Conservation (phyloP, 2,329 filamentous ascomycete species). For the Coniosporium tulheliwenetii region DNA sequence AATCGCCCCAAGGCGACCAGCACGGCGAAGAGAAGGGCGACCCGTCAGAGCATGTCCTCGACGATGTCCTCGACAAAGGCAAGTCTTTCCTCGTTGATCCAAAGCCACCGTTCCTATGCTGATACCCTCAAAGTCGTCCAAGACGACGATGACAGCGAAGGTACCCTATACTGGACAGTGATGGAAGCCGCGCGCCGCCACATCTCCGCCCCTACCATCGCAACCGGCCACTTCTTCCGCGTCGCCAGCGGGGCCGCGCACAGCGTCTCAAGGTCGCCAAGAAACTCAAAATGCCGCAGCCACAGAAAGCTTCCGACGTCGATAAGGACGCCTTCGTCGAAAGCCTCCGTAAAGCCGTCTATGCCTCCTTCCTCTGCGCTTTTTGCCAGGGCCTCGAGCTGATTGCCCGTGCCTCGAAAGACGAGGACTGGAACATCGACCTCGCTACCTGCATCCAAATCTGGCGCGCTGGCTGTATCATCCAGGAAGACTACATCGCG, state of each 20-base stretch:
- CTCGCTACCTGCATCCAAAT: constrained; percentile 27
- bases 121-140: constrained; percentile 30
- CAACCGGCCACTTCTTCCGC: constrained; percentile 36
- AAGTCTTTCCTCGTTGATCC: too few species aligned
- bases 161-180: constrained; percentile 39
- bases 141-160: constrained; percentile 40
- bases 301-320: constrained; percentile 12
- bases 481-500: constrained; percentile 38
- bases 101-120: too few species aligned
- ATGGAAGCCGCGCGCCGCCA: constrained; percentile 37
- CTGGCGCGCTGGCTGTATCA: constrained; percentile 46
- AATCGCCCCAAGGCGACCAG: constrained; percentile 17
- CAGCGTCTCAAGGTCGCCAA: constrained; percentile 29
- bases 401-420: constrained; percentile 32
- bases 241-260: constrained; percentile 36
- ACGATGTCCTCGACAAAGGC: constrained; percentile 37
- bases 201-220: constrained; percentile 37
- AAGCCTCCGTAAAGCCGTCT: constrained; percentile 33
- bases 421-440: constrained; percentile 34
- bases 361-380: constrained; percentile 34
- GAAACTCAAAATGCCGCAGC: constrained; percentile 13
- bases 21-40: constrained; percentile 4
- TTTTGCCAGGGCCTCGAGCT: constrained; percentile 44
- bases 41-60: constrained; percentile 28
- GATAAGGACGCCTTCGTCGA: constrained; percentile 25